phyloP scores from a whole-genome alignment of 495 filamentous ascomycete species.

The Daldinia decipiens region DNA sequence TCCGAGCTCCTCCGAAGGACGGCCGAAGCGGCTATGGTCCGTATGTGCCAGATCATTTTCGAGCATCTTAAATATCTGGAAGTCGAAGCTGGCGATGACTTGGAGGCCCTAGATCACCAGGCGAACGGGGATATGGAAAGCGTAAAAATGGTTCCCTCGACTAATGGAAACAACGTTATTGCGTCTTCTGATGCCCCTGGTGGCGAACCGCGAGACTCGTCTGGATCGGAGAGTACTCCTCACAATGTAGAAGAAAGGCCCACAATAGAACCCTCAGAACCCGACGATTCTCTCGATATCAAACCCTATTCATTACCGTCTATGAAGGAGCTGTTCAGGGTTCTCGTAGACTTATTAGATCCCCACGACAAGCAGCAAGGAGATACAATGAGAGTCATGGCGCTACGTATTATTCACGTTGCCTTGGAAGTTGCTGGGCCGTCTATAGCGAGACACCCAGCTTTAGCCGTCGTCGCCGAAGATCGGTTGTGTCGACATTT shows the following conservation, averaged over 20 bases:
- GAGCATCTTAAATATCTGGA: constrained; percentile 88
- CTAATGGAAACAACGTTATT: constrained; percentile 72
- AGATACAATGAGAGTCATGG: constrained; percentile 97
- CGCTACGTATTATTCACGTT: constrained; percentile 95
- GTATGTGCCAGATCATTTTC: constrained; percentile 98
- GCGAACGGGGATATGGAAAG: constrained; percentile 74
- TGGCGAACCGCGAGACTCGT: constrained; percentile 59
- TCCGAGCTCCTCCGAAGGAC: constrained; percentile 91
- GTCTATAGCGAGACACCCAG: constrained; percentile 93
- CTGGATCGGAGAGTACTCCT: constrained; percentile 54
- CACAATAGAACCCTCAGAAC: constrained; percentile 40
- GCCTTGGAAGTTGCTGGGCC: constrained; percentile 96
- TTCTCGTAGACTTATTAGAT: constrained; percentile 93
- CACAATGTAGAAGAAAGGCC: constrained; percentile 40
- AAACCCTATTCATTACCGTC: constrained; percentile 93
- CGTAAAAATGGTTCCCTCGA: constrained; percentile 88
- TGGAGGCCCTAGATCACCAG: constrained; percentile 66
- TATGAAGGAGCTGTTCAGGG: constrained; percentile 91
- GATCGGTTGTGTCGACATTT: constrained; percentile 94
- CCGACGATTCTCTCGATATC: constrained; percentile 65
- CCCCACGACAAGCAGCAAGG: constrained; percentile 92
- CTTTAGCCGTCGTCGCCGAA: constrained; percentile 85
- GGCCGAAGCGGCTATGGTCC: constrained; percentile 96
- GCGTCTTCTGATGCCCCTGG: constrained; percentile 56
- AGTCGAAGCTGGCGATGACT: constrained; percentile 70